Evolutionary conservation across 371 early-diverging fungal species (phyloP).

Genomic region (Entomophthora muscae): DNA sequence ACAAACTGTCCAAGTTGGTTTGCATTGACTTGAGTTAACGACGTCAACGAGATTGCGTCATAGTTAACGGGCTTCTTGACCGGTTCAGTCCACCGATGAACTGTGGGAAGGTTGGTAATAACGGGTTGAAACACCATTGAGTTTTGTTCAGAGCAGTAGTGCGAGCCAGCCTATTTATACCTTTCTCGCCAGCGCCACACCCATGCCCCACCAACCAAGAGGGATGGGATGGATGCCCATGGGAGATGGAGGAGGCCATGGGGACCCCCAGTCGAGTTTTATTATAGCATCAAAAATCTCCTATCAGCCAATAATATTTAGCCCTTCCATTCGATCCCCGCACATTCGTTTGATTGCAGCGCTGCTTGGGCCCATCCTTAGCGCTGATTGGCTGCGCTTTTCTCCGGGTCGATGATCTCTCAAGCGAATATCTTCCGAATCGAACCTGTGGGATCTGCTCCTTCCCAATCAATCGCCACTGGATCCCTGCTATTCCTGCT

Average conservation of each 20-base stretch:
- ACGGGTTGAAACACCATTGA: not conserved
- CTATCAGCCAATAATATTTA: not conserved
- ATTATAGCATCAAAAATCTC: not conserved
- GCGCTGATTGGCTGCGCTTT: too few species aligned
- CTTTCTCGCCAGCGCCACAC: not conserved
- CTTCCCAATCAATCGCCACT: too few species aligned
- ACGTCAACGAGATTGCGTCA: not conserved
- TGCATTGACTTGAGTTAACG: not conserved
- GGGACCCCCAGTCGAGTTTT: not conserved
- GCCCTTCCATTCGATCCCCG: not conserved
- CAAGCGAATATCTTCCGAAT: too few species aligned
- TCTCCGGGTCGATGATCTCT: too few species aligned
- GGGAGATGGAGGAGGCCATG: not conserved
- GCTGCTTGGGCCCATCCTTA: too few species aligned
- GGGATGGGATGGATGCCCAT: not conserved
- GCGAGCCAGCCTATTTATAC: not conserved
- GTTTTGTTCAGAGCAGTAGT: not conserved
- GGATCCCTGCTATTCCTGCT: too few species aligned
- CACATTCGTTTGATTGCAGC: not conserved
- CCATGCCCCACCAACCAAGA: not conserved
- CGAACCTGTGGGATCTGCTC: too few species aligned
- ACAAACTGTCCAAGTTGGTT: not conserved
- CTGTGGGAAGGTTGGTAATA: not conserved
- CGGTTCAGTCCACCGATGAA: not conserved
- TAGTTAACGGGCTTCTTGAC: not conserved